Evolutionary conservation across 768 basidiomycete genomes (phyloP), one percentile per base, ranked within the genome.

Genomic region (Trametes sanguinea): DNA sequence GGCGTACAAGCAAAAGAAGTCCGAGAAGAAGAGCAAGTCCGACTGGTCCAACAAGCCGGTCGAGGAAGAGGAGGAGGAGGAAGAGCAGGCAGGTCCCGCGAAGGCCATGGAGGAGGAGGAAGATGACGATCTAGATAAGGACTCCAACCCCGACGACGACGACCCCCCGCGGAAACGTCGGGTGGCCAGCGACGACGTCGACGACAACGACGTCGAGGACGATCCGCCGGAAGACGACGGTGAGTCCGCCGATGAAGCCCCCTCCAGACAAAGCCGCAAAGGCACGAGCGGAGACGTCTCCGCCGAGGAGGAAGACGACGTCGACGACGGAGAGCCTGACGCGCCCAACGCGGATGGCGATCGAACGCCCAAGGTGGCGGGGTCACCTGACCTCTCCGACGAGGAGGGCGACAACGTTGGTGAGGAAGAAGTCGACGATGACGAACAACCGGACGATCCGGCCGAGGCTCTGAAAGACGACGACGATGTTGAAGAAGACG

Each of bases 21-120:
- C 63, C 45, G 72, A 72, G 67, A 69, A 68, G 52, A 61, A 56
- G 75, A 51, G 80, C 73, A 73, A 73, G 73, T 64, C 69, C 62
- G 51, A 72, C 58, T 60, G 51, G 53, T 66, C 76, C 65, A 61
- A 70, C 62, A 75, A 75, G 39, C 74, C 68, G 35, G 74, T 76
- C 22, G 70, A 73, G 40, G 74, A 76, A 54, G 81, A 83, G 60
- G 80, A 83, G 60, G 83, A 81, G 52, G 82, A 37, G 11, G 42
- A 43, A 63, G 75, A 75, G 51, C 73, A 76, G 58, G 71, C 78
- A 2, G 76, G 78, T 14, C 79, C 80, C 8, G 82, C 83, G 3
- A 73, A 77, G 56, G 80, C 82, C 37, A 83, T 84, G 82, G 84
- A 88, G 62, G 86, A 88, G 66, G 87, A 89, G 56, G 85, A 86